Base-by-base conservation (phyloP, 306 rosid species). In the Quercus rubra region DNA sequence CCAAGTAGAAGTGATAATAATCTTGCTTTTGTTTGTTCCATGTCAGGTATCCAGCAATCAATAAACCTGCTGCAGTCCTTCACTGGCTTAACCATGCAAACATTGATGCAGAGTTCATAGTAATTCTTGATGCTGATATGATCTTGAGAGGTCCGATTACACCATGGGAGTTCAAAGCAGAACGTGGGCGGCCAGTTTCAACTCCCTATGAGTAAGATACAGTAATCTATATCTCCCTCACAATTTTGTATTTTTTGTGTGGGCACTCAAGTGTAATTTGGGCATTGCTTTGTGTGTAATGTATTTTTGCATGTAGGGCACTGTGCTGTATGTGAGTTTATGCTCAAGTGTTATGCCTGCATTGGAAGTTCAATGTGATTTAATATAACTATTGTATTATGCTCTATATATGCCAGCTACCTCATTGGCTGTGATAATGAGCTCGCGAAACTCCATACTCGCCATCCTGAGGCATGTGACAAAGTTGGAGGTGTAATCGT, bases 51-150 rank as follows among this genome's bases (percentile, higher is more conserved):
- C 99, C 99, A 4, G 99, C 99, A 72, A 95, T 95, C 79, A 95
- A 95, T 87, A 95, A 95, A 83, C 99, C 99, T 51, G 99, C 97
- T 46, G 99, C 94, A 5, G 98, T 95, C 71, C 97, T 95, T 90
- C 99, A 95, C 82, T 95, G 99, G 99, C 97, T 95, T 70, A 93
- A 95, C 79, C 99, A 95, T 81, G 98, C 74, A 64, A 79, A 81
- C 76, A 83, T 79, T 6, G 98, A 95, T 83, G 99, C 99, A 46
- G 99, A 95, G 83, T 95, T 81, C 82, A 89, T 95, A 78, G 99
- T 95, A 56, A 95, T 95, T 82, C 99, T 95, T 83, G 99, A 95
- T 84, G 98, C 99, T 66, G 99, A 95, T 82, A 95, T 95, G 99
- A 90, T 95, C 83, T 15, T 95, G 88, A 93, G 98, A 87, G 98